These are phyloP conservation scores for Solanum gandarillasii DNA, from an alignment of 257 asterid genomes.

Conservation along the genomic window DNA sequence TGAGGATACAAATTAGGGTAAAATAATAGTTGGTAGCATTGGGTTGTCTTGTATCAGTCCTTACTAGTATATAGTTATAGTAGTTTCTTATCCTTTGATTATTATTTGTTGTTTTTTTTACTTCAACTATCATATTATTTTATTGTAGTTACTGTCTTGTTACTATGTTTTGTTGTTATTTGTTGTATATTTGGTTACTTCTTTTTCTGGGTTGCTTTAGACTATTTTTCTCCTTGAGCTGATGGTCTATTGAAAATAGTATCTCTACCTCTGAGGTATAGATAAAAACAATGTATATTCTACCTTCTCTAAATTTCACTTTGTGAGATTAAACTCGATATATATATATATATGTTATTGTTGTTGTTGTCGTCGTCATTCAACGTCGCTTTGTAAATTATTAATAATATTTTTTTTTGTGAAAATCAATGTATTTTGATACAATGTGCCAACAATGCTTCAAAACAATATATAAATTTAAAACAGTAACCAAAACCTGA, in stretches of 20 bases:
- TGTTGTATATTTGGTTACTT: background rate
- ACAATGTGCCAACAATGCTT: background rate
- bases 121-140: background rate
- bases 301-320: accelerated
- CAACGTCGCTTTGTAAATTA: background rate
- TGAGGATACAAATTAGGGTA: no score
- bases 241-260: no score
- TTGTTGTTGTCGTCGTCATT: background rate
- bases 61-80: background rate
- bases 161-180: no score
- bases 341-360: no score
- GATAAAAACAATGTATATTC: background rate
- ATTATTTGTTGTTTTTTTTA: background rate
- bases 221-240: background rate
- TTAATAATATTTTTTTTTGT: background rate
- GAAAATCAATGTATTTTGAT: background rate
- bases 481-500: background rate
- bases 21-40: background rate
- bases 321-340: background rate
- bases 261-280: background rate
- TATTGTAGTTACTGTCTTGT: background rate
- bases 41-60: background rate
- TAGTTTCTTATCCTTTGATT: background rate
- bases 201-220: background rate
- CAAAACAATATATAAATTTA: background rate